phyloP scores from a whole-genome alignment of 352 stramenopile species.

The Globisporangium middletonii region DNA sequence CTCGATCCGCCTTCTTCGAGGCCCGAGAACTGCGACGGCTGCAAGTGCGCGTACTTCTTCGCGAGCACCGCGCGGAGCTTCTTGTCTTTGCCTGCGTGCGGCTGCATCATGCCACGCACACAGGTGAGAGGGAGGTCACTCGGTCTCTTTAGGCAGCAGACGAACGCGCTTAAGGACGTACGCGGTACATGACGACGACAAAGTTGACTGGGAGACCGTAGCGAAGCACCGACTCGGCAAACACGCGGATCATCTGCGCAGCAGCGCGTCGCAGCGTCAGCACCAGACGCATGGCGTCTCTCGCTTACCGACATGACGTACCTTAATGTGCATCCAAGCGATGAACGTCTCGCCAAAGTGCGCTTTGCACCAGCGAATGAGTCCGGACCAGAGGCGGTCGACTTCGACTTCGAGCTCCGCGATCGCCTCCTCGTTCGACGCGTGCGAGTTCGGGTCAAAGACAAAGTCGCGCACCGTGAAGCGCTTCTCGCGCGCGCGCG shows the following conservation, averaged over 20 bases:
- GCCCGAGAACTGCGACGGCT: constrained; percentile 76
- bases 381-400: constrained; percentile 91
- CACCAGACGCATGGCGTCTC: background rate
- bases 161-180: constrained; percentile 21
- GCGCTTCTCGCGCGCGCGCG: constrained; percentile 91
- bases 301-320: too few species aligned
- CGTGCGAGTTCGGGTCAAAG: constrained; percentile 88
- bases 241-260: constrained; percentile 88
- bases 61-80: constrained; percentile 67
- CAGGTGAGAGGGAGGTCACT: background rate
- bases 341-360: constrained; percentile 98
- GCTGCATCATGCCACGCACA: constrained; percentile 20
- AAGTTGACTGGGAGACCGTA: constrained; percentile 98
- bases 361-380: constrained; percentile 97
- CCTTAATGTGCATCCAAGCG: constrained; percentile 98
- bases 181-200: constrained; percentile 76
- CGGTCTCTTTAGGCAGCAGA: constrained; percentile 2
- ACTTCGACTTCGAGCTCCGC: constrained; percentile 87
- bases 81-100: constrained; percentile 78
- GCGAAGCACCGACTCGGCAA: constrained; percentile 96
- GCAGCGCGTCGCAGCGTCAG: background rate
- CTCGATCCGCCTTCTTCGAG: constrained; percentile 60
- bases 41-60: constrained; percentile 84
- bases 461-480: constrained; percentile 90
- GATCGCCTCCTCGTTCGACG: constrained; percentile 85